Conservation (phyloP, 441 rosid species). For the Adansonia grandidieri region DNA sequence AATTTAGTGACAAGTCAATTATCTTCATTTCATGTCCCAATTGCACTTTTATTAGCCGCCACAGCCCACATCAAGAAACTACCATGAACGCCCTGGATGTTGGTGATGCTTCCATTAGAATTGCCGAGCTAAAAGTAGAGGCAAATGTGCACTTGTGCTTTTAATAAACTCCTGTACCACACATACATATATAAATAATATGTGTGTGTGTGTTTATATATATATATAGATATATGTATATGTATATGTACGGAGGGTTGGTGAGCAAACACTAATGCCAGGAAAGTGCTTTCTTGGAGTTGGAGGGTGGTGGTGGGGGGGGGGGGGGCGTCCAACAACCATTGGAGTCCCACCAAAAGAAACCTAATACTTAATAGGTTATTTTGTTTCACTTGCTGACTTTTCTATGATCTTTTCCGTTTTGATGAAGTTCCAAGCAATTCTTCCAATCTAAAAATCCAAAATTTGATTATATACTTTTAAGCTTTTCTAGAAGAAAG, state of each 20-base stretch:
- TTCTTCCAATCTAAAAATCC: neutral
- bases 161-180: neutral
- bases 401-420: neutral
- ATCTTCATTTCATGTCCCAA: neutral
- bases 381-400: neutral
- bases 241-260: neutral
- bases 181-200: neutral
- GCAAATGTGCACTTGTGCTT: neutral
- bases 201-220: no score
- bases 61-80: neutral
- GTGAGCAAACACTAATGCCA: neutral
- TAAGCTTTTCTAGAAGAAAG: neutral
- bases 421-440: constrained; percentile 13
- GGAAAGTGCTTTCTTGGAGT: constrained; percentile 2
- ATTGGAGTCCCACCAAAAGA: neutral
- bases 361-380: neutral
- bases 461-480: neutral
- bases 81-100: constrained; percentile 2
- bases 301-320: neutral
- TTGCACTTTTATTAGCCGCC: neutral
- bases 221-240: neutral
- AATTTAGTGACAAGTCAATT: neutral
- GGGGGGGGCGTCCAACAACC: neutral
- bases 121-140: neutral
- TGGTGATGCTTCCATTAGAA: neutral